Conservation (phyloP, 495 filamentous ascomycete genomes). For the Xylaria grammica region DNA sequence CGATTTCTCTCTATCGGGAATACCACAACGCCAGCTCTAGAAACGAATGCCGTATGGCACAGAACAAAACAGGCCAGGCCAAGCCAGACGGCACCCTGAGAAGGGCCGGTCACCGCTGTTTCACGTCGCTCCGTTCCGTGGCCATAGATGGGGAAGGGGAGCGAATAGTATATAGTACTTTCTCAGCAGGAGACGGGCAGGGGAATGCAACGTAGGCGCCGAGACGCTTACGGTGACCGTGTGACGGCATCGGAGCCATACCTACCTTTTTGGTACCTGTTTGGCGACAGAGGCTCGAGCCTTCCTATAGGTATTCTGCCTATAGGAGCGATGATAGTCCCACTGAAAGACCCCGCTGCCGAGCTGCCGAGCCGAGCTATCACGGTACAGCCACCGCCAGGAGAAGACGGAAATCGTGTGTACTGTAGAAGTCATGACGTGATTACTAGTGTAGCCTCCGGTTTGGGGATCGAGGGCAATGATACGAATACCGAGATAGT, state of each 20-base stretch:
- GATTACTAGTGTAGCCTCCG: background rate
- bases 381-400: constrained; percentile 13
- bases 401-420: background rate
- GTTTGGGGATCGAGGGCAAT: too few species aligned
- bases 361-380: constrained; percentile 20
- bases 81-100: background rate
- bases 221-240: background rate
- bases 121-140: background rate
- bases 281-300: background rate
- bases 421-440: background rate
- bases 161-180: background rate
- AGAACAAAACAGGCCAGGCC: background rate
- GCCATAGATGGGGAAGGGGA: background rate
- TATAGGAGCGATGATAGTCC: background rate
- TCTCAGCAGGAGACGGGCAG: background rate
- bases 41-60: too few species aligned
- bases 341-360: constrained; percentile 15
- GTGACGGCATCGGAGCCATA: constrained; percentile 6
- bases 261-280: background rate
- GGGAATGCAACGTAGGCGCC: constrained; percentile 6
- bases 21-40: too few species aligned
- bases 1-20: too few species aligned
- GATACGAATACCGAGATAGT: background rate
- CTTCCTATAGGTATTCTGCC: background rate
- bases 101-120: constrained; percentile 12